A percentile compares a stretch with the other conserved stretches of the same genome.
Evolutionary conservation across 2,329 filamentous ascomycete genomes (phyloP).

Genomic region (Aspergillus neoniger): DNA sequence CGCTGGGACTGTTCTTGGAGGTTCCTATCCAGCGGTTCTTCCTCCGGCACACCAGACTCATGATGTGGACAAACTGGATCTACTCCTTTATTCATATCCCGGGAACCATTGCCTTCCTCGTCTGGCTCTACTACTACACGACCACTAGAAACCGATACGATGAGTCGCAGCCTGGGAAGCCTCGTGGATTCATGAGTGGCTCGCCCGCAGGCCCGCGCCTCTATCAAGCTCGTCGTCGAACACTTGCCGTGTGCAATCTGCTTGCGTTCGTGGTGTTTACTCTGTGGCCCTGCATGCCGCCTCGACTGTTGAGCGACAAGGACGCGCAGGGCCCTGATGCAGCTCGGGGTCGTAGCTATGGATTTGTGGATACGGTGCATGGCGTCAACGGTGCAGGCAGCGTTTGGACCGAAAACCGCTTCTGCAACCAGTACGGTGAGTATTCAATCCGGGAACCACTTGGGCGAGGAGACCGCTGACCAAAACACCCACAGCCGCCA

Average conservation of each 20-base stretch:
- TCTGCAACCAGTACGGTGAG: constrained; percentile 73
- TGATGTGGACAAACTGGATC: constrained; percentile 70
- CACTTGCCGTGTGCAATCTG: constrained; percentile 61
- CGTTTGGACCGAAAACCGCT: constrained; percentile 71
- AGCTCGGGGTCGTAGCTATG: constrained; percentile 60
- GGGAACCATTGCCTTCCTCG: constrained; percentile 70
- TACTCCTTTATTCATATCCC: constrained; percentile 81
- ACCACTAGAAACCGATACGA: constrained; percentile 59
- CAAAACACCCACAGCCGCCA: constrained; percentile 55
- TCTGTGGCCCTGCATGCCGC: constrained; percentile 63
- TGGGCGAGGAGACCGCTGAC: not conserved
- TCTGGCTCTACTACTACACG: constrained; percentile 69
- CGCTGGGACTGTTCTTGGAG: constrained; percentile 66
- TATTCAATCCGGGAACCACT: constrained; percentile 9
- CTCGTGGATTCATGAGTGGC: constrained; percentile 37
- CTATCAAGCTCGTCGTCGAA: constrained; percentile 58
- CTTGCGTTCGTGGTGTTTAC: constrained; percentile 62
- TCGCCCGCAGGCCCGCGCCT: constrained; percentile 53
- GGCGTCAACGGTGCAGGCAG: constrained; percentile 61
- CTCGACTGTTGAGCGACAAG: constrained; percentile 57
- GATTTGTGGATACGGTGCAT: constrained; percentile 63
- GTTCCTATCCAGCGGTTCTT: constrained; percentile 62
- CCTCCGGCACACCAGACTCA: constrained; percentile 55
- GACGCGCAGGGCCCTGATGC: constrained; percentile 58
- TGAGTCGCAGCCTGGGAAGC: constrained; percentile 42